phyloP scores from a whole-genome alignment of 2,329 filamentous ascomycete species.

The Pestalotiopsis sp. region DNA sequence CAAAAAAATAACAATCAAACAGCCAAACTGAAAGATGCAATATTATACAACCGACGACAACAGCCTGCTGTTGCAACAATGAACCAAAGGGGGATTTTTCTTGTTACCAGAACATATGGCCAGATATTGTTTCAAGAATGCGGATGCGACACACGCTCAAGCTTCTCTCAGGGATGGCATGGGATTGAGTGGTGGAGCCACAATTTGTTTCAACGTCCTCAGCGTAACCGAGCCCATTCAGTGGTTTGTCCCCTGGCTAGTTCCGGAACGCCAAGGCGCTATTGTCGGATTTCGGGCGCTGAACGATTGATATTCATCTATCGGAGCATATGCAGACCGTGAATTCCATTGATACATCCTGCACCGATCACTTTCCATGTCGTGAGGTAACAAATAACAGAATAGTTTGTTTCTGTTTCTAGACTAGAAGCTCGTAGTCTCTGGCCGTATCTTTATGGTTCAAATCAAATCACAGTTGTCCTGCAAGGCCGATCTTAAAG shows the following conservation, averaged over 20 bases:
- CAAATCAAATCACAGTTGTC: too few species aligned
- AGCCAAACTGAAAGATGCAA: slow-evolving; percentile 6
- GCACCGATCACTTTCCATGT: too few species aligned
- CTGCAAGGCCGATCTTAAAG: too few species aligned
- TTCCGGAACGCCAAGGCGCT: neutral
- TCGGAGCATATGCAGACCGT: neutral
- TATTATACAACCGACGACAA: slow-evolving; percentile 18
- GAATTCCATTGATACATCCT: too few species aligned
- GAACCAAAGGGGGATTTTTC: neutral
- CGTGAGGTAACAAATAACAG: too few species aligned
- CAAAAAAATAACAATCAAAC: neutral
- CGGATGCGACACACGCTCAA: slow-evolving; percentile 12
- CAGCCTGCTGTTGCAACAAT: slow-evolving; percentile 33
- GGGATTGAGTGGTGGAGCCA: slow-evolving; percentile 10
- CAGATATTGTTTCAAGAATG: slow-evolving; percentile 16
- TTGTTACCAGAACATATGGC: slow-evolving; percentile 15
- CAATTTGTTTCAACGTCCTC: slow-evolving; percentile 15
- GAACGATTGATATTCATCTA: neutral
- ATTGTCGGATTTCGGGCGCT: neutral
- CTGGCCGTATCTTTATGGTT: too few species aligned
- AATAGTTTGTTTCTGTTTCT: too few species aligned
- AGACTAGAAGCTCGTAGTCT: too few species aligned
- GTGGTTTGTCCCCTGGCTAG: neutral
- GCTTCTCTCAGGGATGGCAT: neutral
- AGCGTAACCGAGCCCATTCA: neutral